phyloP scores from a whole-genome alignment of 768 basidiomycete species.

The Leccinum subtestaceum region DNA sequence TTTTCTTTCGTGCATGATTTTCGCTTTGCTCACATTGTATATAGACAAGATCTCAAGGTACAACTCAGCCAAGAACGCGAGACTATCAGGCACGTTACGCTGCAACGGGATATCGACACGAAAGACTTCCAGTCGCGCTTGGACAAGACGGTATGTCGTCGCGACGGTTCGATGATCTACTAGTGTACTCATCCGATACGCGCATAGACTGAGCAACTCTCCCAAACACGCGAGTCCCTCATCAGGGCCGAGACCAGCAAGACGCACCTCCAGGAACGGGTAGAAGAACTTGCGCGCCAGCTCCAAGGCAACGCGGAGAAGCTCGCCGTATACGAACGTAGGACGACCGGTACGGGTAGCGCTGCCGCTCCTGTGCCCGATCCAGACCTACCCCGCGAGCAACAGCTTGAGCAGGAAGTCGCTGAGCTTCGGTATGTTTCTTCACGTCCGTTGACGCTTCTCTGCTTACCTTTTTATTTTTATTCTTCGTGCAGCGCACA shows the following conservation, averaged over 20 bases:
- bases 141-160: slow-evolving; percentile 60
- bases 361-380: slow-evolving; percentile 37
- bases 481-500: slow-evolving; percentile 50
- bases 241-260: slow-evolving; percentile 75
- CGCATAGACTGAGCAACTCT: slow-evolving; percentile 56
- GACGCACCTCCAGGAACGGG: slow-evolving; percentile 70
- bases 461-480: background rate
- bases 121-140: slow-evolving; percentile 72
- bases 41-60: slow-evolving; percentile 68
- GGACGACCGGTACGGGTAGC: slow-evolving; percentile 36
- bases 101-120: slow-evolving; percentile 79
- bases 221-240: slow-evolving; percentile 67
- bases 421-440: slow-evolving; percentile 72
- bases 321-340: slow-evolving; percentile 80
- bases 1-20: background rate
- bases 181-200: slow-evolving; percentile 10
- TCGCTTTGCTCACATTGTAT: slow-evolving; percentile 2
- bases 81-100: slow-evolving; percentile 60
- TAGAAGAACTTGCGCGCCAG: slow-evolving; percentile 45
- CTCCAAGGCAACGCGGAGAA: slow-evolving; percentile 81
- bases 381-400: slow-evolving; percentile 59
- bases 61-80: slow-evolving; percentile 78
- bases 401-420: slow-evolving; percentile 80
- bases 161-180: background rate
- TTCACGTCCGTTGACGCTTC: background rate